Conservation (phyloP, 371 early-diverging fungal genomes). For the Dipsacomyces acuminosporus region DNA sequence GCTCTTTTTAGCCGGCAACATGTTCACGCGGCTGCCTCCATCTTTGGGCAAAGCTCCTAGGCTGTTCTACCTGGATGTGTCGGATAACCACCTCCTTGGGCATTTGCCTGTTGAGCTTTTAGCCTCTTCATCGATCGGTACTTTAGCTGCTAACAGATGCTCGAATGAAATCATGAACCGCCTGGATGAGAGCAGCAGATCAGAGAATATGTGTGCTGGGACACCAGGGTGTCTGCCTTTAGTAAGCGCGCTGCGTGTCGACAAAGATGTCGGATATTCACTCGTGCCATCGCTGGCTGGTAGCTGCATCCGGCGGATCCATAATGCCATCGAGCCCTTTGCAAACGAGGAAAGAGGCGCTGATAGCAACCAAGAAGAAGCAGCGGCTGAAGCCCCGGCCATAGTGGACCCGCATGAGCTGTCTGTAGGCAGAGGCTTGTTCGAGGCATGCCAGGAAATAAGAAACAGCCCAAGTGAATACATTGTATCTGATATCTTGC, state of each 20-base stretch:
- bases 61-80: conserved; percentile 39
- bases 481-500: conserved; percentile 8
- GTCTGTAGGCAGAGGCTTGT: not conserved
- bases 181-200: not conserved
- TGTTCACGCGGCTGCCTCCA: conserved; percentile 21
- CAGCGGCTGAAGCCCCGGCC: not conserved
- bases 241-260: too few species aligned
- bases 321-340: not conserved
- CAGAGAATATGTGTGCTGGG: too few species aligned
- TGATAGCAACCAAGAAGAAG: not conserved
- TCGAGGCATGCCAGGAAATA: conserved; percentile 17
- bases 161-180: not conserved
- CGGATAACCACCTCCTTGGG: conserved; percentile 15
- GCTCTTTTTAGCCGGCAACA: conserved; percentile 27
- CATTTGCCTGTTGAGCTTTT: conserved; percentile 31
- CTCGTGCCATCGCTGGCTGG: not conserved
- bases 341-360: not conserved
- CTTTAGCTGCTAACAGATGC: conserved; percentile 32
- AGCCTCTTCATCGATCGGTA: conserved; percentile 14
- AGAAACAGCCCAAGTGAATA: conserved; percentile 14
- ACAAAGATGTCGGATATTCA: not conserved
- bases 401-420: not conserved
- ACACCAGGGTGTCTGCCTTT: too few species aligned
- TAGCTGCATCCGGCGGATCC: conserved; percentile 1
- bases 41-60: conserved; percentile 23